Conservation (phyloP, 805 yeast species). For the Scheffersomyces coipomensis region DNA sequence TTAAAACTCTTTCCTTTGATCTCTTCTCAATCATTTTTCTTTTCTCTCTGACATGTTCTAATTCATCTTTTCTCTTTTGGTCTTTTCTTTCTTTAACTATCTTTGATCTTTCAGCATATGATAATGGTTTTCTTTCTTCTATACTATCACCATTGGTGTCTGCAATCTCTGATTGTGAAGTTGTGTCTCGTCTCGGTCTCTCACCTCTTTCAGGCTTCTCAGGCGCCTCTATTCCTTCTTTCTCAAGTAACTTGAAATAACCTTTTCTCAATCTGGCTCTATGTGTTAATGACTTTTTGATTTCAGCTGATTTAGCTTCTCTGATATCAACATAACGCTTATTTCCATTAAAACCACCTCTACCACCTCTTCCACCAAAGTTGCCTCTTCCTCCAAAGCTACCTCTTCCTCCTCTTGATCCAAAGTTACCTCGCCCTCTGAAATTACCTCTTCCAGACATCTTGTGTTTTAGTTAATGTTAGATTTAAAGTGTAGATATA, state of each 20-base stretch:
- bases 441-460: too few relatives aligned
- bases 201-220: constrained; percentile 4
- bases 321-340: constrained; percentile 16
- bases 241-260: constrained; percentile 75
- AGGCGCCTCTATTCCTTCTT: constrained; percentile 50
- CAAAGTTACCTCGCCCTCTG: too few relatives aligned
- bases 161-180: constrained; percentile 13
- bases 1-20: constrained; percentile 39
- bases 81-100: constrained; percentile 47
- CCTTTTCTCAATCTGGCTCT: constrained; percentile 78
- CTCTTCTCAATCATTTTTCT: constrained; percentile 31
- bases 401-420: too few relatives aligned
- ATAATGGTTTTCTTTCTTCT: constrained; percentile 27
- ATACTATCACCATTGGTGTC: constrained; percentile 9
- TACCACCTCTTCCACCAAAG: too few relatives aligned
- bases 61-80: constrained; percentile 37
- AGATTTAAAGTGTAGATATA: too few relatives aligned
- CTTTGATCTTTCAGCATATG: constrained; percentile 45
- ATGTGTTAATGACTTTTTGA: constrained; percentile 73
- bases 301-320: constrained; percentile 55
- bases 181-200: constrained; percentile 4
- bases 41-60: constrained; percentile 38
- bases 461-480: too few relatives aligned
- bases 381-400: too few relatives aligned
- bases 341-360: not conserved